phyloP scores from a whole-genome alignment of 2,329 filamentous ascomycete genomes.

The Fusarium hostae region DNA sequence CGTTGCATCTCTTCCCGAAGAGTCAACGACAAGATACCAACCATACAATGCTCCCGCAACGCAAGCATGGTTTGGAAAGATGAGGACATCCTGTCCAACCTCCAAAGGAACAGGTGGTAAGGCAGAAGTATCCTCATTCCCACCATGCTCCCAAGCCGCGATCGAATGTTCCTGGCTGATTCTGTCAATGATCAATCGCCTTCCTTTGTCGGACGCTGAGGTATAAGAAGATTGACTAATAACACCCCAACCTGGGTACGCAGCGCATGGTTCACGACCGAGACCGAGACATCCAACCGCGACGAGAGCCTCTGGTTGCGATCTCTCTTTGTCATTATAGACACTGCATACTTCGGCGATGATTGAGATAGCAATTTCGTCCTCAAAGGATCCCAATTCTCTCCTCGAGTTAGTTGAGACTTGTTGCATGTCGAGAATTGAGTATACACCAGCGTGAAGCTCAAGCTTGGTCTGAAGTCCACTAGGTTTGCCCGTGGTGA shows the following conservation, averaged over 20 bases:
- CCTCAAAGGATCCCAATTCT: constrained; percentile 45
- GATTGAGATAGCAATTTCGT: constrained; percentile 66
- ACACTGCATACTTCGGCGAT: constrained; percentile 70
- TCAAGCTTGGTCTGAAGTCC: constrained; percentile 55
- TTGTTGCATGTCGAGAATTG: constrained; percentile 73
- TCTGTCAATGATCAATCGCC: constrained; percentile 63
- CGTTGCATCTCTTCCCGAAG: constrained; percentile 43
- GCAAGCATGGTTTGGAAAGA: constrained; percentile 74
- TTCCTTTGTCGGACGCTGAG: not conserved
- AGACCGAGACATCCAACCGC: constrained; percentile 68
- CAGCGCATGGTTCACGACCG: constrained; percentile 70
- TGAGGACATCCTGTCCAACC: constrained; percentile 55
- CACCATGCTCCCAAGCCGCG: constrained; percentile 58
- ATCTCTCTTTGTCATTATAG: constrained; percentile 57
- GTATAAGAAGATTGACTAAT: constrained; percentile 53
- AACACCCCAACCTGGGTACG: constrained; percentile 70
- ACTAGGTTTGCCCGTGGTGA: not conserved
- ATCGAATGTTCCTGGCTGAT: constrained; percentile 76
- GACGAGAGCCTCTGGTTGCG: constrained; percentile 63
- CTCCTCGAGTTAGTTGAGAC: constrained; percentile 63
- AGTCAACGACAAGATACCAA: constrained; percentile 68
- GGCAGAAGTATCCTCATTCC: not conserved
- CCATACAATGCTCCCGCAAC: constrained; percentile 69
- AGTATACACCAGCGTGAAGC: constrained; percentile 74
- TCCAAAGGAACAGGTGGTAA: constrained; percentile 51